Conservation (phyloP, 352 stramenopile species). For the Elongisporangium undulatum region DNA sequence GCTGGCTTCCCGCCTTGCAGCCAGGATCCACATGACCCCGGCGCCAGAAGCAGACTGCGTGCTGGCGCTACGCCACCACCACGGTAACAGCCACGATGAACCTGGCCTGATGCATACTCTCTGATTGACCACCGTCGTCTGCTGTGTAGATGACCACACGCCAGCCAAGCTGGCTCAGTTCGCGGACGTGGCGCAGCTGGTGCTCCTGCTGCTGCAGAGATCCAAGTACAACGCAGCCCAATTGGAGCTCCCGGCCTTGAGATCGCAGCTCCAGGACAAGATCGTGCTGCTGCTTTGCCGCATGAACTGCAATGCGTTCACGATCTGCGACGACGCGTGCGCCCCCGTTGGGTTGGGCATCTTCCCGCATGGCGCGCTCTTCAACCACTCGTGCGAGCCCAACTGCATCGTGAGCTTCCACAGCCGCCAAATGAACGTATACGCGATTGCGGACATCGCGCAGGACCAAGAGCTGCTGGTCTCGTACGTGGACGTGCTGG, state of each 20-base stretch:
- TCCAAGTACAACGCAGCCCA: slow-evolving; percentile 27
- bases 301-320: slow-evolving; percentile 83
- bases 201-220: slow-evolving; percentile 43
- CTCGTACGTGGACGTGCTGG: slow-evolving; percentile 69
- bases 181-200: slow-evolving; percentile 53
- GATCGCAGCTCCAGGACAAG: slow-evolving; percentile 16
- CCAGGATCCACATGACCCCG: slow-evolving; percentile 22
- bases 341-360: slow-evolving; percentile 55
- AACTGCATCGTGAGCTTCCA: slow-evolving; percentile 74
- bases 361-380: slow-evolving; percentile 53
- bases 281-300: slow-evolving; percentile 57
- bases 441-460: slow-evolving; percentile 32
- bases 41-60: slow-evolving; percentile 7
- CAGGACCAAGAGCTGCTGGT: slow-evolving; percentile 54
- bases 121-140: slow-evolving; percentile 2
- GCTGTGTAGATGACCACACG: slow-evolving; percentile 29
- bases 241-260: slow-evolving; percentile 20
- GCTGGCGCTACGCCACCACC: slow-evolving; percentile 39
- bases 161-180: slow-evolving; percentile 32
- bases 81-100: slow-evolving; percentile 8
- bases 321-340: slow-evolving; percentile 44
- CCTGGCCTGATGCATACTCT: slow-evolving; percentile 1
- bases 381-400: slow-evolving; percentile 73
- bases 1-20: slow-evolving; percentile 40
- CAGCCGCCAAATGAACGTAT: slow-evolving; percentile 37